Conservation (phyloP, 345 rosid genomes). For the Hibiscus tridactylites region DNA sequence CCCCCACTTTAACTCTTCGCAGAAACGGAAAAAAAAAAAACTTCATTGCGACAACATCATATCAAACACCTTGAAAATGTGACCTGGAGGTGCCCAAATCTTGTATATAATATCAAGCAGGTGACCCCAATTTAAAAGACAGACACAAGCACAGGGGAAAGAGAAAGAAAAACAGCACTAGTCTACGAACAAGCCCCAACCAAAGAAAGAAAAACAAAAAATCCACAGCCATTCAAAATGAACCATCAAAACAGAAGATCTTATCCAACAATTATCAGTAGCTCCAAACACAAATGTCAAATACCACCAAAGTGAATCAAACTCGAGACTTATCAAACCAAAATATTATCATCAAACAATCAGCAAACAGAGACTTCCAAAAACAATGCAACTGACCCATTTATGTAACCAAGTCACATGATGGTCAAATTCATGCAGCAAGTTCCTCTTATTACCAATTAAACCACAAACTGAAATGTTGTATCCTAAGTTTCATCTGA, state of each 20-base stretch:
- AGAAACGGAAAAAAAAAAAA: too few relatives aligned
- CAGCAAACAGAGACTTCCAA: not conserved
- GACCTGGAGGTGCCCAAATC: not conserved
- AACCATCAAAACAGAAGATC: not conserved
- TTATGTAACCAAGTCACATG: not conserved
- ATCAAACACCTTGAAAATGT: not conserved
- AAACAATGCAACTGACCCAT: not conserved
- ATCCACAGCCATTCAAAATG: not conserved
- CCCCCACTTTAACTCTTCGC: too few relatives aligned
- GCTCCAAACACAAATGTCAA: not conserved
- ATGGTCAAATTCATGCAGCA: not conserved
- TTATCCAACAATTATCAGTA: not conserved
- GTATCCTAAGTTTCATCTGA: not conserved
- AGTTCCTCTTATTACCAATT: too few relatives aligned
- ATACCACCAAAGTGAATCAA: not conserved
- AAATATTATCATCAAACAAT: not conserved
- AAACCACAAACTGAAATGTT: not conserved
- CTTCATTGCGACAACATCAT: not conserved
- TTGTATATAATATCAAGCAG: not conserved
- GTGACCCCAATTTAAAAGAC: not conserved
- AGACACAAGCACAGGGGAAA: not conserved
- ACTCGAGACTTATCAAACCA: not conserved
- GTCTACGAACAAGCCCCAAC: not conserved
- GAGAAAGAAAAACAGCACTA: not conserved
- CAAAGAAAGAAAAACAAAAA: not conserved